These are phyloP conservation scores for Xerocomellus intermedius DNA, from an alignment of 768 basidiomycete genomes.

Conservation along the genomic window DNA sequence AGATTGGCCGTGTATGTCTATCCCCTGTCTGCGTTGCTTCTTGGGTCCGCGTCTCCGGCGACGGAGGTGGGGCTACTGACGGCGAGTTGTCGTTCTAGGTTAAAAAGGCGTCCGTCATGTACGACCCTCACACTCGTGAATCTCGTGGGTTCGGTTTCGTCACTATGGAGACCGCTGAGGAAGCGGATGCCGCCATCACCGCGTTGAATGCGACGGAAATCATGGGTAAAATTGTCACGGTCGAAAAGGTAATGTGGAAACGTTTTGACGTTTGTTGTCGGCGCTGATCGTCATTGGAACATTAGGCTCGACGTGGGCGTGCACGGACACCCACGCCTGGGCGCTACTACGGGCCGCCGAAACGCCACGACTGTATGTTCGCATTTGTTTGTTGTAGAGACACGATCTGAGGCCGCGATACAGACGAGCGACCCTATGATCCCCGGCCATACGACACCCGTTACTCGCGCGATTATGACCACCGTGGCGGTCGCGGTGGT, in stretches of 20 bases:
- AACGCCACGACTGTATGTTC: slow-evolving; percentile 62
- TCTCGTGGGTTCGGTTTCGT: slow-evolving; percentile 89
- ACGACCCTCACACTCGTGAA: slow-evolving; percentile 68
- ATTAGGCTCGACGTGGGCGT: slow-evolving; percentile 82
- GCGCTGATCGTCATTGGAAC: slow-evolving; percentile 6
- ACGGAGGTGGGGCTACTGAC: slow-evolving; percentile 6
- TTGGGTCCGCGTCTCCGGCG: neutral
- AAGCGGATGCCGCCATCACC: slow-evolving; percentile 89
- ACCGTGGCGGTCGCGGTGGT: slow-evolving; percentile 47
- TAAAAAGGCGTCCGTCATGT: slow-evolving; percentile 69
- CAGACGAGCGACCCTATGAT: slow-evolving; percentile 86
- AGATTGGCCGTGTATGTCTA: slow-evolving; percentile 74
- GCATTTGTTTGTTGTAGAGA: neutral
- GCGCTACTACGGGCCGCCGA: slow-evolving; percentile 90
- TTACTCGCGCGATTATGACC: slow-evolving; percentile 67
- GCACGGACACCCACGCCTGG: slow-evolving; percentile 94
- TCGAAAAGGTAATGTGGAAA: slow-evolving; percentile 69
- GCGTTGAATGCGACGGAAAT: slow-evolving; percentile 81
- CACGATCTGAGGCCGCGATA: slow-evolving; percentile 1
- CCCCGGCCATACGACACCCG: slow-evolving; percentile 90
- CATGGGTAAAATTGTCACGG: slow-evolving; percentile 81
- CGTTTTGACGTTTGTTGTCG: neutral
- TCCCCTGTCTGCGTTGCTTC: neutral
- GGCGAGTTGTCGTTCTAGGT: slow-evolving; percentile 32
- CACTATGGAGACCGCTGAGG: slow-evolving; percentile 77